A percentile compares a stretch with the other conserved stretches of the same genome.
phyloP scores from a whole-genome alignment of 192 early-diverging fungal species.

The Coemansia sp. region DNA sequence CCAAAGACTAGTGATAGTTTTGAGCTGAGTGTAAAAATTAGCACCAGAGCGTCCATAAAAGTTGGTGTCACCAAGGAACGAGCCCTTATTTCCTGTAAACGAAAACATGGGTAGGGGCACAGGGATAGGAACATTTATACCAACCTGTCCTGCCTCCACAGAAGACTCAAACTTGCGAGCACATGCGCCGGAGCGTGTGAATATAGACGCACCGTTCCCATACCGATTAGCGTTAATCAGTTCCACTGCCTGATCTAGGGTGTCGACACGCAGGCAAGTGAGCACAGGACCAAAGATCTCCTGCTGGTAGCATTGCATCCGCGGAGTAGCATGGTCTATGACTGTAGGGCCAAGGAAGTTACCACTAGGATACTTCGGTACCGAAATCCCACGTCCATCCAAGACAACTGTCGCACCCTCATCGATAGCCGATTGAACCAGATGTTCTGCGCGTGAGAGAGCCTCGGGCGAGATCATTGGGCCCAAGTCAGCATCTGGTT shows the following conservation, averaged over 20 bases:
- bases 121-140: conserved; percentile 88
- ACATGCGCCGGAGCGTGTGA: conserved; percentile 85
- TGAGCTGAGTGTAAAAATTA: conserved; percentile 88
- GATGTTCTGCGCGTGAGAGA: conserved; percentile 65
- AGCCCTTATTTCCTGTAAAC: conserved; percentile 88
- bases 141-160: conserved; percentile 92
- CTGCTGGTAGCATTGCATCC: conserved; percentile 88
- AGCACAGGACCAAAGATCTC: conserved; percentile 97
- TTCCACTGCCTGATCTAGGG: conserved; percentile 88
- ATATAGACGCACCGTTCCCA: conserved; percentile 83
- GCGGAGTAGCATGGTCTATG: conserved; percentile 65
- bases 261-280: conserved; percentile 76
- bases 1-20: conserved; percentile 96
- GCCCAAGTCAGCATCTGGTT: conserved; percentile 82
- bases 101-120: conserved; percentile 97
- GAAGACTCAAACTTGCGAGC: conserved; percentile 87
- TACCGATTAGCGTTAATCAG: conserved; percentile 89
- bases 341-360: conserved; percentile 98
- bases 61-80: conserved; percentile 92
- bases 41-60: conserved; percentile 81
- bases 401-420: conserved; percentile 83
- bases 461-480: conserved; percentile 85
- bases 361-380: conserved; percentile 79
- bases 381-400: conserved; percentile 81
- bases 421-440: conserved; percentile 81